Evolutionary conservation across 2,329 filamentous ascomycete species (phyloP).

Genomic region (Paraphaeosphaeria sporulosa): DNA sequence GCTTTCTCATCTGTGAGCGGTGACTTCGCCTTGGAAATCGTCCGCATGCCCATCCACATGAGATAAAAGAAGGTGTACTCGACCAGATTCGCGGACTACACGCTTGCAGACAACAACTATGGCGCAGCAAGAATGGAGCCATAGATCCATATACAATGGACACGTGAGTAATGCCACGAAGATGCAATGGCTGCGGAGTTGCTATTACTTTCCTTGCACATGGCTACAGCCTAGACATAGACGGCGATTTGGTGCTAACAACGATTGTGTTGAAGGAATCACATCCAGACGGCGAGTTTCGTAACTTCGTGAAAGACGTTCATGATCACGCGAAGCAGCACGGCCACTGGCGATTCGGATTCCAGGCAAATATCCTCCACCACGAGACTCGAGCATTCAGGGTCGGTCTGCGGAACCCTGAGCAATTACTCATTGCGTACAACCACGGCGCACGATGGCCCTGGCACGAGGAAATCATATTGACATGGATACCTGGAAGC

Average conservation of each 20-base stretch:
- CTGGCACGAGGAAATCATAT: slow-evolving; percentile 13
- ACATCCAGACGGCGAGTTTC: slow-evolving; percentile 3
- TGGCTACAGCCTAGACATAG: background rate
- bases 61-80: background rate
- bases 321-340: slow-evolving; percentile 4
- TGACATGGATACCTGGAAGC: slow-evolving; percentile 20
- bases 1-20: background rate
- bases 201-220: background rate
- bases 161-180: background rate
- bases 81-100: background rate
- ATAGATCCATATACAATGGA: background rate
- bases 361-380: background rate
- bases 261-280: background rate
- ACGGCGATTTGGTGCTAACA: background rate
- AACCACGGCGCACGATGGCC: background rate
- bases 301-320: background rate
- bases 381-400: slow-evolving; percentile 15
- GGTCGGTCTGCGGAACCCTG: slow-evolving; percentile 15
- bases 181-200: background rate
- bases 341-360: slow-evolving; percentile 22
- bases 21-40: background rate
- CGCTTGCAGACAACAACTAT: background rate
- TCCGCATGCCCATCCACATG: background rate
- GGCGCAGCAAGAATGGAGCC: background rate
- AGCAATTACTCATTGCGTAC: slow-evolving; percentile 15